Evolutionary conservation across 768 basidiomycete species (phyloP).

Genomic region (Omphalotus guepiniiformis): DNA sequence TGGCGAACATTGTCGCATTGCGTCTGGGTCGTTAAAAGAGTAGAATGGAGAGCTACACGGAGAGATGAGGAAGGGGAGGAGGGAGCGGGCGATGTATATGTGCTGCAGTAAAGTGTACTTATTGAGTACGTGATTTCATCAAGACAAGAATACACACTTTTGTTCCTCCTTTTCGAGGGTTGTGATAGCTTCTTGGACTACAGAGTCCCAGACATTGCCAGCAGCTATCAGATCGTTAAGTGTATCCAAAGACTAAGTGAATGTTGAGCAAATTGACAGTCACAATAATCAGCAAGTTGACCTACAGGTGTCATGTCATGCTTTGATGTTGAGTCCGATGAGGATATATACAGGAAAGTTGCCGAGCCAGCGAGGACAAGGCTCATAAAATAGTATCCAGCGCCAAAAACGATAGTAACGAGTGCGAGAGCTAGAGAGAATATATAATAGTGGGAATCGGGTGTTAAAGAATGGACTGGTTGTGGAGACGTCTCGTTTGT

Average conservation of each 20-base stretch:
- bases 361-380: slow-evolving; percentile 34
- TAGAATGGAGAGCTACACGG: slow-evolving; percentile 67
- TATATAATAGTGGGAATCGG: slow-evolving; percentile 37
- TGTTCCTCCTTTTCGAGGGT: slow-evolving; percentile 68
- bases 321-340: slow-evolving; percentile 21
- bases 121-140: slow-evolving; percentile 6
- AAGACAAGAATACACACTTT: slow-evolving; percentile 36
- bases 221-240: slow-evolving; percentile 65
- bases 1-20: slow-evolving; percentile 83
- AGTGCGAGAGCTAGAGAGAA: slow-evolving; percentile 35
- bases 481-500: slow-evolving; percentile 13
- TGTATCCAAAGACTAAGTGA: slow-evolving; percentile 53
- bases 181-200: slow-evolving; percentile 63
- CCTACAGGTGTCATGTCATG: slow-evolving; percentile 55
- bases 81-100: slow-evolving; percentile 39
- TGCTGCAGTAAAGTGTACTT: slow-evolving; percentile 20
- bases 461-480: slow-evolving; percentile 18
- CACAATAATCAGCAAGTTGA: slow-evolving; percentile 11
- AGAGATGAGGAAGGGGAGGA: slow-evolving; percentile 53
- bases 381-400: slow-evolving; percentile 38
- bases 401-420: slow-evolving; percentile 35
- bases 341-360: slow-evolving; percentile 33
- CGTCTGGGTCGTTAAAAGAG: slow-evolving; percentile 69
- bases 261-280: slow-evolving; percentile 8
- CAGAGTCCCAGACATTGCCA: slow-evolving; percentile 69